Evolutionary conservation across 2,329 filamentous ascomycete species (phyloP), one percentile per base, ranked within the genome.

Genomic region (Endoconidiophora polonica): DNA sequence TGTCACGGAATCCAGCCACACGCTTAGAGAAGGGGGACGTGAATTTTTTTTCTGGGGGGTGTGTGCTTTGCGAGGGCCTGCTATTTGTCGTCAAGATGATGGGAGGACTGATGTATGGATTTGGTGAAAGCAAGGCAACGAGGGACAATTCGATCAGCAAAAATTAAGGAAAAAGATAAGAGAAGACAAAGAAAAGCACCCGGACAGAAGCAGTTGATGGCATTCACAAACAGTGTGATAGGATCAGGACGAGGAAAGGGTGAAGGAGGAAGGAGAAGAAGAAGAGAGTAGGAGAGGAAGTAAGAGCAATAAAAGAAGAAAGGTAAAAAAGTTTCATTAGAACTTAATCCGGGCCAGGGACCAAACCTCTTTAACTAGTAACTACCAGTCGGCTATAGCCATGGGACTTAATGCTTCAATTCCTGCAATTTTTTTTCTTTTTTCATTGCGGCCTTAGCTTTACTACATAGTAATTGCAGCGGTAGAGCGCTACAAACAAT

Each of bases 81-180:
- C 41, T 26, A 33, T 16, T 33, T 18, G 46, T 29, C 23, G 43
- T n/a, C 9, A 18, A 26, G 40, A n/a, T 18, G 37, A 38, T n/a
- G 10, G 33, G 26, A 23, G 22, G 46, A 39, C 22, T 26, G 37
- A 48, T 20, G 38, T 18, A n/a, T n/a, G 40, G 14, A 23, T 29
- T 24, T 18, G 36, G 12, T 29, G 22, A 38, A 29, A 48, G 24
- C 39, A 44, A 20, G 39, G 45, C 39, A 43, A 36, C 18, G 29
- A 24, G 43, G 47, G 29, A 33, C 29, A 33, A 2, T 33, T 33
- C 29, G 4, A 33, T 33, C 9, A 33, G 29, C 29, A 33, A 33
- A 33, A 33, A 33, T 33, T 33, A 33, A 49, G 52, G 49, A 50
- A 52, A 52, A 53, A 50, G 49, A 50, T 56, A 56, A 56, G 56